Conservation (phyloP, 306 rosid species). For the Castanopsis chinensis region DNA sequence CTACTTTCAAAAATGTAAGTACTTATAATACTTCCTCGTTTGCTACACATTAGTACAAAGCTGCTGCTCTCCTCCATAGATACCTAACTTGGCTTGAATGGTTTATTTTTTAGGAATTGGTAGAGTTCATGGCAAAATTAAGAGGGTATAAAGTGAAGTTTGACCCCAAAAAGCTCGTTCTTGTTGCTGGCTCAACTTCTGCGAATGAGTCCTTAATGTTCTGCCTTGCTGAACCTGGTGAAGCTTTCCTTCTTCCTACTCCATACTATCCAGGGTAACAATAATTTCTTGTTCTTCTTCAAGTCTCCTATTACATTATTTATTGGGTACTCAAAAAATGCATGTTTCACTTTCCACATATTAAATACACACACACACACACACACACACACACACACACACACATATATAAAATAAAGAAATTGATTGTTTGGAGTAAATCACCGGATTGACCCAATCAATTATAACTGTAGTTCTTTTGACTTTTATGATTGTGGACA, state of each 20-base stretch:
- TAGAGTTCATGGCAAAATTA: constrained; percentile 56
- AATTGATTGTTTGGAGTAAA: no score
- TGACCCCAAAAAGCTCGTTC: constrained; percentile 54
- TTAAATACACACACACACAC: no score
- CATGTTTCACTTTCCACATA: no score
- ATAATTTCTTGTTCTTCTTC: not conserved
- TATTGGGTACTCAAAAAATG: not conserved
- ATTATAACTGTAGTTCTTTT: no score
- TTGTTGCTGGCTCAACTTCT: constrained; percentile 81
- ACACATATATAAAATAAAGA: no score
- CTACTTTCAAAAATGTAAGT: constrained; percentile 67
- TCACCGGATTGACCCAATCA: no score
- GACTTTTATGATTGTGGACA: no score
- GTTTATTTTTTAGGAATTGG: constrained; percentile 45
- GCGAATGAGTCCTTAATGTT: constrained; percentile 90
- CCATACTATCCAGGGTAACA: constrained; percentile 93
- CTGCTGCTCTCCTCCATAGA: no score
- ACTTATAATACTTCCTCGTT: not conserved
- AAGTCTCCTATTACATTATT: not conserved
- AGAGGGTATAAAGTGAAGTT: constrained; percentile 57
- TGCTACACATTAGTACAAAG: no score
- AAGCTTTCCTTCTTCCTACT: constrained; percentile 81
- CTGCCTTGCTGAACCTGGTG: constrained; percentile 78
- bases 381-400: no score
- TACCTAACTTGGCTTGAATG: not conserved